Evolutionary conservation across 129 eudicot species (phyloP).

Genomic region (Flaveria ramosissima): DNA sequence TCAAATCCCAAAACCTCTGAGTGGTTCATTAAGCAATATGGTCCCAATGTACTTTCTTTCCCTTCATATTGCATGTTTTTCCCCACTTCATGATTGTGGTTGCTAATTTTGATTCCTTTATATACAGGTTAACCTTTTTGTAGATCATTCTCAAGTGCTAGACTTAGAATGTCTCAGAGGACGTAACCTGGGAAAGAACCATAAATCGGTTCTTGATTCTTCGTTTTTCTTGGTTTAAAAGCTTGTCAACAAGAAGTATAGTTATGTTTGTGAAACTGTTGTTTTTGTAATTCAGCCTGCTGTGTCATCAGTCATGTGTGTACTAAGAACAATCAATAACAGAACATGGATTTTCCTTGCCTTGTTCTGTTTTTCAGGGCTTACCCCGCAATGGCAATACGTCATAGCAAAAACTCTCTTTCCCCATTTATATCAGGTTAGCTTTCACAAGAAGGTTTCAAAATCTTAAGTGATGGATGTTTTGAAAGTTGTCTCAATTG

Average conservation of each 20-base stretch:
- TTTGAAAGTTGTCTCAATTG: neutral
- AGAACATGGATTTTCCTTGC: constrained; percentile 20
- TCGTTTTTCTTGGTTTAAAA: constrained; percentile 48
- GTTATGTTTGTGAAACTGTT: constrained; percentile 29
- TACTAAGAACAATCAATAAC: neutral
- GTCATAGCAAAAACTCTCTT: neutral
- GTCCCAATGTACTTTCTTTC: constrained; percentile 62
- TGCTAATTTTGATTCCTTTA: neutral
- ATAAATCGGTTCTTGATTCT: constrained; percentile 65
- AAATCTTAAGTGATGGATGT: neutral
- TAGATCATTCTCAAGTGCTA: constrained; percentile 81
- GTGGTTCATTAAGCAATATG: constrained; percentile 90
- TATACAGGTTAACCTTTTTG: constrained; percentile 75
- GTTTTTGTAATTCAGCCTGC: constrained; percentile 12
- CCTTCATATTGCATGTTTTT: neutral
- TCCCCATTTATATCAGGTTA: constrained; percentile 12
- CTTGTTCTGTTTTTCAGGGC: constrained; percentile 6
- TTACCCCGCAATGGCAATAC: neutral
- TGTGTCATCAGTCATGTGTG: constrained; percentile 20
- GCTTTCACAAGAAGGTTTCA: neutral
- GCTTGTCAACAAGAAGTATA: neutral
- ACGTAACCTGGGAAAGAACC: constrained; percentile 64
- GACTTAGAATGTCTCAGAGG: constrained; percentile 94
- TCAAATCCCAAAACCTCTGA: constrained; percentile 74
- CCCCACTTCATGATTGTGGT: neutral